A percentile compares a stretch with the other conserved stretches of the same genome.
phyloP scores from a whole-genome alignment of 129 eudicot genomes.

The Chrysanthemum makinoi region DNA sequence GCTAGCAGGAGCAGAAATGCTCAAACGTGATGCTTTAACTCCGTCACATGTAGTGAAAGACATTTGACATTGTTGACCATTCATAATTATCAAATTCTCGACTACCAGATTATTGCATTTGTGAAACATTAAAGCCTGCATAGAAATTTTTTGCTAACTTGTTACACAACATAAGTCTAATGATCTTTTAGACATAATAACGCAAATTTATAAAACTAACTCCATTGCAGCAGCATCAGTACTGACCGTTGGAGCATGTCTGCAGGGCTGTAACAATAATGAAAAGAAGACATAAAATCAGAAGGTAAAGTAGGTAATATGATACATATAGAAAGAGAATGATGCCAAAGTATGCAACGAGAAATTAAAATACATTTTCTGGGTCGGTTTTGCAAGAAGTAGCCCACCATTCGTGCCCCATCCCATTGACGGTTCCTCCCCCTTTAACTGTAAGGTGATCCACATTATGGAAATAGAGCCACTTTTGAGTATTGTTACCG shows the following conservation, averaged over 20 bases:
- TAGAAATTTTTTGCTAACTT: neutral
- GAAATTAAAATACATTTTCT: conserved; percentile 46
- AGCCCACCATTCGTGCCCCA: conserved; percentile 91
- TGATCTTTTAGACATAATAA: conserved; percentile 7
- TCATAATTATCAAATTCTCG: conserved; percentile 46
- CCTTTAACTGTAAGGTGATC: conserved; percentile 73
- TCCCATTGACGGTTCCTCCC: conserved; percentile 69
- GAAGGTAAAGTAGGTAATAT: neutral
- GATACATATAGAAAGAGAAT: conserved; percentile 3
- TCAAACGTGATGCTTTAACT: conserved; percentile 48
- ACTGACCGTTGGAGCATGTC: conserved; percentile 97
- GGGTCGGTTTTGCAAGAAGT: conserved; percentile 68
- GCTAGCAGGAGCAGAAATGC: conserved; percentile 51
- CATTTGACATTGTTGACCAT: conserved; percentile 84
- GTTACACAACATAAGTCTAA: conserved; percentile 8
- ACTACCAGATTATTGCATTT: conserved; percentile 64
- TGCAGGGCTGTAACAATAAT: conserved; percentile 74
- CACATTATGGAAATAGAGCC: conserved; percentile 76
- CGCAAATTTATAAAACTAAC: conserved; percentile 23
- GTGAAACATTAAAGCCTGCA: conserved; percentile 91
- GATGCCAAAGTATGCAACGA: conserved; percentile 10
- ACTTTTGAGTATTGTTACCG: conserved; percentile 59
- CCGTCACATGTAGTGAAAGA: conserved; percentile 54
- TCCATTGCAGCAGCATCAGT: conserved; percentile 16
- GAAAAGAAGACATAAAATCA: neutral